These are phyloP conservation scores for Cladophialophora carrionii DNA, from an alignment of 2,329 filamentous ascomycete species.

Conservation along the genomic window DNA sequence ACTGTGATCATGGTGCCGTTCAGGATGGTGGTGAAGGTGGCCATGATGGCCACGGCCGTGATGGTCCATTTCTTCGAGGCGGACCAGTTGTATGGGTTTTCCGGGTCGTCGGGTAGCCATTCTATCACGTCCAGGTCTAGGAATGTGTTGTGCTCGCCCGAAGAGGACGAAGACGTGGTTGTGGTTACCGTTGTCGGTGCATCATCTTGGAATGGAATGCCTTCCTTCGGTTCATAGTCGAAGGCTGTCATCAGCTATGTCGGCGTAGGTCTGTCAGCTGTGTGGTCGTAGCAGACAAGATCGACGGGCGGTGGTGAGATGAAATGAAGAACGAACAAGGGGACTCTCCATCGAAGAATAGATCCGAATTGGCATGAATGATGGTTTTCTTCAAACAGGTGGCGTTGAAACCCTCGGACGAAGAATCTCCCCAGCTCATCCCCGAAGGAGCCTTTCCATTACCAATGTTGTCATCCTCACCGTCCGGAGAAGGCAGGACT, in stretches of 20 bases:
- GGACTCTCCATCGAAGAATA: background rate
- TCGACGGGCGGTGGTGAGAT: background rate
- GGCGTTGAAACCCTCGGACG: background rate
- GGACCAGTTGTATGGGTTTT: constrained; percentile 48
- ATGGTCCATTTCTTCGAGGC: constrained; percentile 44
- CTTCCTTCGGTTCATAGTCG: constrained; percentile 15
- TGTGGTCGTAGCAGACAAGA: background rate
- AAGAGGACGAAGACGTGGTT: background rate
- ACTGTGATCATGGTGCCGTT: constrained; percentile 48
- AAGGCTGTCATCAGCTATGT: constrained; percentile 13
- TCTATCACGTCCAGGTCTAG: constrained; percentile 7
- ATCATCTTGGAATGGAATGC: constrained; percentile 15
- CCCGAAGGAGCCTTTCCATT: constrained; percentile 5
- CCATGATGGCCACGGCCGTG: constrained; percentile 40
- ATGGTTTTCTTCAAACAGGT: background rate
- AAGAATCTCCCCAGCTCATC: background rate
- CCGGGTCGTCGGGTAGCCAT: constrained; percentile 43
- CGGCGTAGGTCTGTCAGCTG: too few relatives aligned
- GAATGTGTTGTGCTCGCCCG: background rate
- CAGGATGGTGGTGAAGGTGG: constrained; percentile 43
- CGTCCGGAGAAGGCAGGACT: constrained; percentile 19
- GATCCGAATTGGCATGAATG: background rate
- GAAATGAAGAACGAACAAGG: background rate
- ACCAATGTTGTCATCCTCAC: constrained; percentile 10
- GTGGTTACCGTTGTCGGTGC: background rate